Percentiles rank a stretch among this genome's conserved stretches.
Evolutionary conservation across 2,329 filamentous ascomycete genomes (phyloP).

Genomic region (Tolypocladium ophioglossoides): DNA sequence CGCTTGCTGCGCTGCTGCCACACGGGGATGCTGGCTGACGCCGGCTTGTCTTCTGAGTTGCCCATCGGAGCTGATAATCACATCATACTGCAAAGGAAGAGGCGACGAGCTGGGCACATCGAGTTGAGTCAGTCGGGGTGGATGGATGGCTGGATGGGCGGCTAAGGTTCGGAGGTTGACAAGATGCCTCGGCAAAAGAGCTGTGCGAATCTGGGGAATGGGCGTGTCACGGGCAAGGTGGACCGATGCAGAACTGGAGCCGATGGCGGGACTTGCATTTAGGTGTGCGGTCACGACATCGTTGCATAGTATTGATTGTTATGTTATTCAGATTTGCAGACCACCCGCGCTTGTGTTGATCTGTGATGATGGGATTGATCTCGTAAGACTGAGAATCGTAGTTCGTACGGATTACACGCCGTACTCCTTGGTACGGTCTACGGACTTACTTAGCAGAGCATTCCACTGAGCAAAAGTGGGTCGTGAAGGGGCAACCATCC

Average conservation of each 20-base stretch:
- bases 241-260: neutral
- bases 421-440: too few species aligned
- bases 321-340: too few species aligned
- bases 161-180: slow-evolving; percentile 6
- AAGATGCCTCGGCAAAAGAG: slow-evolving; percentile 5
- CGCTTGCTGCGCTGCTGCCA: slow-evolving; percentile 17
- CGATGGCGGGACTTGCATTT: neutral
- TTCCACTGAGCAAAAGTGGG: neutral
- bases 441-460: too few species aligned
- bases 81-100: neutral
- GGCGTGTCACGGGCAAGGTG: neutral
- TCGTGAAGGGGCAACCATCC: neutral
- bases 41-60: slow-evolving; percentile 18
- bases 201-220: neutral
- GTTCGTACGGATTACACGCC: too few species aligned
- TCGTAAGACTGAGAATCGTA: neutral
- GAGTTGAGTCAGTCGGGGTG: neutral
- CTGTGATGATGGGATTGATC: neutral
- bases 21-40: slow-evolving; percentile 13
- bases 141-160: neutral
- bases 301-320: too few species aligned
- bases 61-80: slow-evolving; percentile 14
- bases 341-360: too few species aligned
- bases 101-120: neutral
- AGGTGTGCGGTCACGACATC: neutral